These are phyloP conservation scores for Fusarium sp. DNA, from an alignment of 2,329 filamentous ascomycete genomes.

Conservation along the genomic window DNA sequence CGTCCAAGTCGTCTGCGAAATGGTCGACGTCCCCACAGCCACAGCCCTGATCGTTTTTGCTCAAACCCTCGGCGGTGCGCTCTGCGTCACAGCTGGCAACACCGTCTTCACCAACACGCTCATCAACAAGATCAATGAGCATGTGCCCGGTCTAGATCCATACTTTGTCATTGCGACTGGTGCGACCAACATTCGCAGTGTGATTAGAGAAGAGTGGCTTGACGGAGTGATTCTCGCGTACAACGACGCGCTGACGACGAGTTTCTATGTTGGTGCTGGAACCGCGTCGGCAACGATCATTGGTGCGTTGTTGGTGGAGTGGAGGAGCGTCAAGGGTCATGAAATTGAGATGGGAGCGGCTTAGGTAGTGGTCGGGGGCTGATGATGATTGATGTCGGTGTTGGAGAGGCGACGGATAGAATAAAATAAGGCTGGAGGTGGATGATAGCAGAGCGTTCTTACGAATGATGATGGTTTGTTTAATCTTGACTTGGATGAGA, in stretches of 20 bases:
- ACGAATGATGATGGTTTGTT: background rate
- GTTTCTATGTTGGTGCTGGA: slow-evolving; percentile 56
- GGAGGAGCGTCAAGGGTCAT: slow-evolving; percentile 67
- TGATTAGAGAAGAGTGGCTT: slow-evolving; percentile 44
- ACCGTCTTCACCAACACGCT: slow-evolving; percentile 61
- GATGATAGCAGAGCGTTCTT: background rate
- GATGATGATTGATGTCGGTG: background rate
- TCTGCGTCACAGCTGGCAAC: slow-evolving; percentile 60
- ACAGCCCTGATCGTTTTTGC: slow-evolving; percentile 47
- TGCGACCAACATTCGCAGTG: slow-evolving; percentile 49
- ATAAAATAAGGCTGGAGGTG: background rate
- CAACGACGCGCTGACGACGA: slow-evolving; percentile 54
- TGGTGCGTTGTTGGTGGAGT: slow-evolving; percentile 57
- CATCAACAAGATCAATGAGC: slow-evolving; percentile 48
- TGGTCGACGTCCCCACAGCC: slow-evolving; percentile 46
- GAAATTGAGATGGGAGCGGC: slow-evolving; percentile 48
- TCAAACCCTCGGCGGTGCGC: slow-evolving; percentile 52
- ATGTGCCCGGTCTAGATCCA: slow-evolving; percentile 49
- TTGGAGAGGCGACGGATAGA: background rate
- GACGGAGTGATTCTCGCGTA: slow-evolving; percentile 53
- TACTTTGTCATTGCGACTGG: slow-evolving; percentile 46
- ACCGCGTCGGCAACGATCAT: slow-evolving; percentile 55
- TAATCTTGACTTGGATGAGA: background rate
- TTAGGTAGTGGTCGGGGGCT: slow-evolving; percentile 3
- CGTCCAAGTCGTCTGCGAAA: slow-evolving; percentile 50